These are phyloP conservation scores for Pichia sp. DNA, from an alignment of 1,139 yeast species.

Conservation along the genomic window DNA sequence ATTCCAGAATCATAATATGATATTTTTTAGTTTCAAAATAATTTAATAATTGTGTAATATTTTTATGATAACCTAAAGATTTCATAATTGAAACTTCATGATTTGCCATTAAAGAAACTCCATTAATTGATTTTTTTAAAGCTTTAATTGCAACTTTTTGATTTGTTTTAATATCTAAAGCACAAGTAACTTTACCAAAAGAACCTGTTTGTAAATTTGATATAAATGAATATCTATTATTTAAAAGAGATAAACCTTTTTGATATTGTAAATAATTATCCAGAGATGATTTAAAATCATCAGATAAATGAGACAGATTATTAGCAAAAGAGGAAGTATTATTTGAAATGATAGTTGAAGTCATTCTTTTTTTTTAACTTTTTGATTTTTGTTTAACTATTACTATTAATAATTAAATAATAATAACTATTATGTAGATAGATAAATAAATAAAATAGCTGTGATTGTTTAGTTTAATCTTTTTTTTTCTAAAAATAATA, in stretches of 20 bases:
- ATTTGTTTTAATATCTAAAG: conserved; percentile 33
- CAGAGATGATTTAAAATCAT: conserved; percentile 24
- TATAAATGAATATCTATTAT: conserved; percentile 35
- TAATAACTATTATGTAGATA: too few species aligned
- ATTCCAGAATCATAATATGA: conserved; percentile 43
- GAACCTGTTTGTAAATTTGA: conserved; percentile 44
- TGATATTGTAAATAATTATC: conserved; percentile 37
- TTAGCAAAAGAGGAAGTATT: too few species aligned
- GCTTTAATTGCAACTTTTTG: conserved; percentile 41
- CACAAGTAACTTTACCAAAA: conserved; percentile 47
- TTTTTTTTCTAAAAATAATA: too few species aligned
- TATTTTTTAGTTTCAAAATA: conserved; percentile 38
- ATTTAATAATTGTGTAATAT: conserved; percentile 42
- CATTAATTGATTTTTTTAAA: conserved; percentile 31
- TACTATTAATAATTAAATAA: too few species aligned
- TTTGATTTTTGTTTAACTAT: too few species aligned
- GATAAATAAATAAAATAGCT: too few species aligned
- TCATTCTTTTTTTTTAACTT: too few species aligned
- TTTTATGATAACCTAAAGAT: conserved; percentile 32
- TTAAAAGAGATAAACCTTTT: conserved; percentile 30
- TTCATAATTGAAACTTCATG: conserved; percentile 43
- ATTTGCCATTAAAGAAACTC: conserved; percentile 34
- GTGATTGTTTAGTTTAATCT: too few species aligned
- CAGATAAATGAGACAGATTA: conserved; percentile 11
- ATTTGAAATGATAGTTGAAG: too few species aligned